Conservation (phyloP, 148 eudicot genomes). For the Polygonum aviculare region DNA sequence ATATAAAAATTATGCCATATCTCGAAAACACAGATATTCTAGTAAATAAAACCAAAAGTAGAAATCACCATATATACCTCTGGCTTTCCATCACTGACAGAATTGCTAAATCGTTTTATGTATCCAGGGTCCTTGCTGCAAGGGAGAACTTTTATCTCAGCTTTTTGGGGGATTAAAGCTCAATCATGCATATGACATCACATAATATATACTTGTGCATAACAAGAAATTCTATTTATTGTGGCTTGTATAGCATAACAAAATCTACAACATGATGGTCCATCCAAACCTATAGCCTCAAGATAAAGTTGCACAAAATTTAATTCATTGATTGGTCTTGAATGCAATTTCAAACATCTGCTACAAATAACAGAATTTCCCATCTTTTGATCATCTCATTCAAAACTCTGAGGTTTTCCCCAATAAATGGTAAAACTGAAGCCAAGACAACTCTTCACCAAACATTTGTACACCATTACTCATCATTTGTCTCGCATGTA, state of each 20-base stretch:
- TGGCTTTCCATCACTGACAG: conserved; percentile 24
- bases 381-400: not conserved
- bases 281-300: not conserved
- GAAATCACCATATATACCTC: conserved; percentile 35
- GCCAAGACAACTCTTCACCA: not conserved
- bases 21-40: not conserved
- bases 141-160: conserved; percentile 7
- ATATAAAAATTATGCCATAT: not conserved
- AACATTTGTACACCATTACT: not conserved
- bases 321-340: not conserved
- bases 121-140: conserved; percentile 96
- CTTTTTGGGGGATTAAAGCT: not conserved
- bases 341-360: not conserved
- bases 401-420: not conserved
- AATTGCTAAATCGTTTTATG: conserved; percentile 34
- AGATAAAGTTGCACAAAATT: not conserved
- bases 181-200: not conserved
- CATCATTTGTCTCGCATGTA: not conserved
- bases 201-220: not conserved
- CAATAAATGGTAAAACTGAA: not conserved
- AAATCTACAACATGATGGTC: not conserved
- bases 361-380: not conserved
- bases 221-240: not conserved
- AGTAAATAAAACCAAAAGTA: not conserved
- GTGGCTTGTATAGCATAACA: not conserved